Conservation (phyloP, 768 basidiomycete species). For the Termitomyces sp. region DNA sequence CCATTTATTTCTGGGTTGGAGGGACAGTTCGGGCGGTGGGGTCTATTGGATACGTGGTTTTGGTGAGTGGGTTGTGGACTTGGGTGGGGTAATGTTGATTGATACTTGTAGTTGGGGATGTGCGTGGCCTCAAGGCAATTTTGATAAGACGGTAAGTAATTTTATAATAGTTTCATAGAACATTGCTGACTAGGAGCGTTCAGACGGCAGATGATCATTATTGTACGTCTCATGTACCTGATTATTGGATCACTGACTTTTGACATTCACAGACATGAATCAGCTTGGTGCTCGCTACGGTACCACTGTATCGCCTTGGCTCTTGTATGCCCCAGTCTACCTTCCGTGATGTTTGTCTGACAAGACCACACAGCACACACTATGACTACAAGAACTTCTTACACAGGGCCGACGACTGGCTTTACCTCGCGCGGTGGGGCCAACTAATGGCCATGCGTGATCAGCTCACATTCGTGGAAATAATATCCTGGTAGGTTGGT, state of each 20-base stretch:
- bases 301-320: constrained; percentile 41
- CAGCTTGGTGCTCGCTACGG: constrained; percentile 39
- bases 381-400: constrained; percentile 60
- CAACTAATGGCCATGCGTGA: constrained; percentile 55
- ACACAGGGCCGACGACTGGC: constrained; percentile 61
- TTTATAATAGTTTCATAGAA: neutral
- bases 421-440: constrained; percentile 67
- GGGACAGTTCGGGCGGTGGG: constrained; percentile 39
- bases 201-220: constrained; percentile 43
- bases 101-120: constrained; percentile 43
- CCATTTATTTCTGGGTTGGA: constrained; percentile 53
- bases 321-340: constrained; percentile 28
- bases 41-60: constrained; percentile 42
- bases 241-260: neutral
- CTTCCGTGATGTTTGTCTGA: neutral
- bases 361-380: constrained; percentile 35
- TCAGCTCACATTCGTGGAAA: constrained; percentile 50
- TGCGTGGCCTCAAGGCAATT: constrained; percentile 51
- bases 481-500: constrained; percentile 54
- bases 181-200: constrained; percentile 5
- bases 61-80: constrained; percentile 28
- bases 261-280: constrained; percentile 27
- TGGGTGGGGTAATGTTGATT: neutral
- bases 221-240: constrained; percentile 23
- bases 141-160: constrained; percentile 32